These are phyloP conservation scores for Macrocybe gigantea DNA, from an alignment of 768 basidiomycete genomes.

Conservation along the genomic window DNA sequence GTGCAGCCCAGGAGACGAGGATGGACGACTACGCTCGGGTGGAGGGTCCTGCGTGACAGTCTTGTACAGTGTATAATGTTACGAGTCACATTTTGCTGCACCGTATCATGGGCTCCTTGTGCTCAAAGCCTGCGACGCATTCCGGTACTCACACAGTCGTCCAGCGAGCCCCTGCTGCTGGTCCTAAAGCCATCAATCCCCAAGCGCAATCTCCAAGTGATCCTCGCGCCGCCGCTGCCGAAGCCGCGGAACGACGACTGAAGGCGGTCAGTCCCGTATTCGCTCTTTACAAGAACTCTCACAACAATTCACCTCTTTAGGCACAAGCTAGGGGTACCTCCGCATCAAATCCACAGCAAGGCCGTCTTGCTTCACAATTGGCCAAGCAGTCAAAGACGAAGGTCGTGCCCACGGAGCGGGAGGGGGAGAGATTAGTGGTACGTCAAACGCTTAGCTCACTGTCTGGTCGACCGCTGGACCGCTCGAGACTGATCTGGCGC, in stretches of 20 bases:
- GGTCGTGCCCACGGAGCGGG: not conserved
- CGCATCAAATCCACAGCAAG: conserved; percentile 40
- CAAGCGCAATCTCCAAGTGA: conserved; percentile 19
- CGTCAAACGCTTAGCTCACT: too few relatives aligned
- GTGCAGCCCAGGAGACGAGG: conserved; percentile 27
- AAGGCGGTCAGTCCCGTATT: conserved; percentile 39
- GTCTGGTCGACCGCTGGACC: too few relatives aligned
- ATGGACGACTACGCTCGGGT: conserved; percentile 43
- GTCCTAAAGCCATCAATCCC: conserved; percentile 23
- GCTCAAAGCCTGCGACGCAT: conserved; percentile 42
- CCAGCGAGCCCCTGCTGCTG: conserved; percentile 30
- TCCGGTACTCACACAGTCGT: conserved; percentile 42
- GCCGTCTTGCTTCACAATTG: conserved; percentile 37
- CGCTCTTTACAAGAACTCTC: conserved; percentile 3
- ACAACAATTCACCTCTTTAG: conserved; percentile 22
- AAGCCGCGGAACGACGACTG: conserved; percentile 56
- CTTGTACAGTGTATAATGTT: too few relatives aligned
- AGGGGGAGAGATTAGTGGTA: too few relatives aligned
- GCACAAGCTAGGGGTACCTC: conserved; percentile 38
- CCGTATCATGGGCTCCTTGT: conserved; percentile 48
- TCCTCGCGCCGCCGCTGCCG: conserved; percentile 32
- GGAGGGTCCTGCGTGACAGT: conserved; percentile 8
- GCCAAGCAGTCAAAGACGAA: conserved; percentile 28
- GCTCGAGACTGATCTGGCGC: too few relatives aligned
- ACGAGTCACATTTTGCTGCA: conserved; percentile 10